Conservation (phyloP, 2,329 filamentous ascomycete species). For the Dryadomyces quercus-mongolicae region DNA sequence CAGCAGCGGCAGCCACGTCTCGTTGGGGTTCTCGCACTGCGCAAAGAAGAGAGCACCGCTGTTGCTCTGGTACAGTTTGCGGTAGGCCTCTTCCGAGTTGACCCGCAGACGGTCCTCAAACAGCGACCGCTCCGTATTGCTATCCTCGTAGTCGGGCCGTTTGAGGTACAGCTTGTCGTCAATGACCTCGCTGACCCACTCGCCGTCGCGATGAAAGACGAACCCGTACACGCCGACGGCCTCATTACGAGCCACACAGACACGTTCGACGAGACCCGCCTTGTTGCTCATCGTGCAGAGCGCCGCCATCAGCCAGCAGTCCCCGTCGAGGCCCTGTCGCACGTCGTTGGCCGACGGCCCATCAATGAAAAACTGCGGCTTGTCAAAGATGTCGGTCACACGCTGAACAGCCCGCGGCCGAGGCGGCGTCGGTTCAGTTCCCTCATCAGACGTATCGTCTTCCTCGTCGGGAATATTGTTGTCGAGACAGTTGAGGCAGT, state of each 20-base stretch:
- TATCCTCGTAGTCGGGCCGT: conserved; percentile 50
- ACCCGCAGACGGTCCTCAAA: conserved; percentile 34
- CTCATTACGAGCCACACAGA: conserved; percentile 63
- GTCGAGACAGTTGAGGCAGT: conserved; percentile 29
- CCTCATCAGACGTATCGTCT: background rate
- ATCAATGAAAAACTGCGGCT: conserved; percentile 65
- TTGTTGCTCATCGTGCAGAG: conserved; percentile 68
- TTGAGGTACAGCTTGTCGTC: conserved; percentile 45
- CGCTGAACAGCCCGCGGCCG: conserved; percentile 49
- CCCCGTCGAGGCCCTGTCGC: conserved; percentile 63
- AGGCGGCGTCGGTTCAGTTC: conserved; percentile 15
- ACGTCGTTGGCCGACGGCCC: conserved; percentile 68
- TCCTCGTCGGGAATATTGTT: conserved; percentile 2
- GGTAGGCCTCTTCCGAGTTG: conserved; percentile 46
- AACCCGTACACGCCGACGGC: conserved; percentile 74
- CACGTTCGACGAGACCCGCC: conserved; percentile 54
- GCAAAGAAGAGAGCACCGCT: conserved; percentile 60
- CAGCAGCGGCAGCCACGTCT: conserved; percentile 62
- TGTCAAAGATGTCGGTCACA: conserved; percentile 63
- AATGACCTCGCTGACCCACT: conserved; percentile 52
- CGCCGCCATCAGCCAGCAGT: conserved; percentile 80
- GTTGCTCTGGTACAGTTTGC: conserved; percentile 52
- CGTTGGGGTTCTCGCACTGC: conserved; percentile 54
- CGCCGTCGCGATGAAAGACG: conserved; percentile 70
- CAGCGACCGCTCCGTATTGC: conserved; percentile 32